Conservation (phyloP, 345 rosid genomes). For the Arabidopsis suecica region DNA sequence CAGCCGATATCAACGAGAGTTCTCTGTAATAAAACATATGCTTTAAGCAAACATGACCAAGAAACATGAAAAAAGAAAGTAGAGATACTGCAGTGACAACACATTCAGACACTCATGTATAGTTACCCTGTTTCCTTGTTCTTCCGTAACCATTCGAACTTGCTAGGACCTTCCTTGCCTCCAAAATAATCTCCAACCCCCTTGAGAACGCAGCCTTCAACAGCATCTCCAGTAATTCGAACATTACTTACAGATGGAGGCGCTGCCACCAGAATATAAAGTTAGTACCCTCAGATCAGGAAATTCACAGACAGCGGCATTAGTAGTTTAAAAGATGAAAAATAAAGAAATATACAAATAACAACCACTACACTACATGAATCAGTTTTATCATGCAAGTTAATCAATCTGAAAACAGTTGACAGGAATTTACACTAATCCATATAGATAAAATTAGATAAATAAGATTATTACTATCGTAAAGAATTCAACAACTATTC, state of each 20-base stretch:
- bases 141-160: conserved; percentile 89
- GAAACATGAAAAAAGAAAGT: conserved; percentile 15
- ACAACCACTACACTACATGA: conserved; percentile 5
- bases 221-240: conserved; percentile 72
- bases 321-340: conserved; percentile 5
- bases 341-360: background rate
- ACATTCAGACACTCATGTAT: conserved; percentile 27
- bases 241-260: conserved; percentile 87
- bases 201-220: conserved; percentile 79
- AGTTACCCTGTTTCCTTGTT: conserved; percentile 73
- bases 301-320: background rate
- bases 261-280: conserved; percentile 62
- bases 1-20: conserved; percentile 61
- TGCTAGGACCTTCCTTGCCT: conserved; percentile 98
- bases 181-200: conserved; percentile 95
- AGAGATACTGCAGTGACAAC: conserved; percentile 16
- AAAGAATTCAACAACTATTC: conserved; percentile 10
- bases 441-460: conserved; percentile 12
- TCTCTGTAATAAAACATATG: conserved; percentile 55
- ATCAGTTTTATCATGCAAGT: conserved; percentile 17
- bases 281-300: conserved; percentile 20
- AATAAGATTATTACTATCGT: conserved; percentile 7
- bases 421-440: conserved; percentile 5
- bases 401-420: background rate
- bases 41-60: conserved; percentile 20